Evolutionary conservation across 768 basidiomycete species (phyloP).

Genomic region (Imleria badia): DNA sequence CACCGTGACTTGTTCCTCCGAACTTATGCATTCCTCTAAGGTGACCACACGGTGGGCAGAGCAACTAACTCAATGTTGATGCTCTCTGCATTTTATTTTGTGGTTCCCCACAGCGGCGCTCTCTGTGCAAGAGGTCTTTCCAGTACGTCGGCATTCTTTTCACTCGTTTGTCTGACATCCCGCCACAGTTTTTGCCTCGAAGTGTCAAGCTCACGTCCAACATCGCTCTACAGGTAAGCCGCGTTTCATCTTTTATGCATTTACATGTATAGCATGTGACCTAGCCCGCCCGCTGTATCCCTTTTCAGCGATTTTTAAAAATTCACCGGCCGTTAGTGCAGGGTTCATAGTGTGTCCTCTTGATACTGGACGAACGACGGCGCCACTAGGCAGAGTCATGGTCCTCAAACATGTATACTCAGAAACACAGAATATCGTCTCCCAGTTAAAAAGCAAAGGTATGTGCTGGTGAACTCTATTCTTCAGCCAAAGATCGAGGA

Average conservation of each 20-base stretch:
- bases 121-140: neutral
- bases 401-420: neutral
- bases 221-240: conserved; percentile 2
- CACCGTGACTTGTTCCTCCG: neutral
- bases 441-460: conserved; percentile 18
- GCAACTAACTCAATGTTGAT: neutral
- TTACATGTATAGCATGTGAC: conserved; percentile 1
- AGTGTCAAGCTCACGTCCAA: conserved; percentile 1
- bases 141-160: conserved; percentile 10
- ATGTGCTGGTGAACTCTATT: conserved; percentile 13
- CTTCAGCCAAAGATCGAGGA: conserved; percentile 1
- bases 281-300: neutral
- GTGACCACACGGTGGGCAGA: neutral
- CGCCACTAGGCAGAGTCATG: conserved; percentile 7
- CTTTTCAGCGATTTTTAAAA: neutral
- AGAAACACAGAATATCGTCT: conserved; percentile 5
- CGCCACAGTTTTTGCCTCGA: conserved; percentile 25
- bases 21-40: neutral
- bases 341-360: conserved; percentile 2
- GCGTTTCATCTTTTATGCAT: conserved; percentile 4
- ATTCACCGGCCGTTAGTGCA: too few relatives aligned
- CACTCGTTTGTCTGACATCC: neutral
- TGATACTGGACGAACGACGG: conserved; percentile 7
- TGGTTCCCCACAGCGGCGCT: conserved; percentile 9
- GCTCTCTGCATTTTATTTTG: neutral